Evolutionary conservation across 768 basidiomycete genomes (phyloP), one percentile per base, ranked within the genome.

Genomic region (Mycena metata): DNA sequence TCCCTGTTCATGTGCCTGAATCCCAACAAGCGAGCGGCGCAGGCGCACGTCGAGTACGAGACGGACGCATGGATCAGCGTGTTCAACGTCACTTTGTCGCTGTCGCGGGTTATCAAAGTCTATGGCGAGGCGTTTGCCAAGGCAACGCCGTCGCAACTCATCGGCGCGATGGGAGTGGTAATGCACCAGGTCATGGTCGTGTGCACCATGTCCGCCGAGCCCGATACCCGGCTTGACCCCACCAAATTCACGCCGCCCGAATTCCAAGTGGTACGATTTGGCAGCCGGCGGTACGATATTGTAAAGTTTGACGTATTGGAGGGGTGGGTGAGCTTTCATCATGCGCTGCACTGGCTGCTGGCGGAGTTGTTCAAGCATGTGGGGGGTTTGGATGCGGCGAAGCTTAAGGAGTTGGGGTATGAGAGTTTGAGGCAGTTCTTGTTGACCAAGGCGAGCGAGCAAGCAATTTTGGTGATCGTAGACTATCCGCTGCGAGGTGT

Each of bases 31-130:
- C 89, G 97, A 19, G 95, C 92, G 21, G 89, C 85, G 7, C 86
- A 88, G 33, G 91, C 83, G 58, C 98, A 99, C 73, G 89, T 99
- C 73, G 97, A 98, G 78, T 99, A 94, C 81, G 98, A 99, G 81
- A 92, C 93, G 35, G 98, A 99, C 71, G 92, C 92, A 21, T 98
- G 96, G 97, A 95, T 98, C 69, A 94, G 91, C 73, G 95, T 98
- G 16, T 99, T 99, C 80, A 96, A 96, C 72, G 92, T 98, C 24
- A 96, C 96, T 8, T 87, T 97, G 12, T 96, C 95, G 39, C 81
- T 99, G 26, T 92, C 93, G 8, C 90, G 95, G 49, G 89, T 95
- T 45, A 94, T 95, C 82, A 94, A 95, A 76, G 91, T 91, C 1
- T 94, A 95, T 68, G 96, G 96, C 8, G 93, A 94, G 72, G 91